Percentiles rank a stretch among this genome's conserved stretches.
Evolutionary conservation across 345 rosid species (phyloP).

Genomic region (Gossypium rotundifolium): DNA sequence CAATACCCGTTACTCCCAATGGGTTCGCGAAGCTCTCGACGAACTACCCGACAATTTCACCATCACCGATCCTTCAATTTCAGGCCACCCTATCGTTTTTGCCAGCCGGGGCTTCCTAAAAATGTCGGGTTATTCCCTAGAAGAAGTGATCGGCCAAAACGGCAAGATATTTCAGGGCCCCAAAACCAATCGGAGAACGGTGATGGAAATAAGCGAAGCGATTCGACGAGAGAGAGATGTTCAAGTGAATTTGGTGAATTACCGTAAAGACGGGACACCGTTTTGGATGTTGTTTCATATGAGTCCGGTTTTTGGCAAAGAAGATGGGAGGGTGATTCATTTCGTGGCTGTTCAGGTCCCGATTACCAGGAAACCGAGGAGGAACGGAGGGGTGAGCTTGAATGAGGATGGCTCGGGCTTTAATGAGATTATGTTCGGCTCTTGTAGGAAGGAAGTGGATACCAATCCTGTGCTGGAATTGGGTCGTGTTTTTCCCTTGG

Average conservation of each 20-base stretch:
- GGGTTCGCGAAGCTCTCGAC: slow-evolving; percentile 63
- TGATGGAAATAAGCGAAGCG: slow-evolving; percentile 83
- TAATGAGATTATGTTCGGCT: slow-evolving; percentile 48
- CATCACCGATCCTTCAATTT: slow-evolving; percentile 73
- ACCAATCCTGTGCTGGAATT: slow-evolving; percentile 41
- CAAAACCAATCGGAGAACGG: slow-evolving; percentile 55
- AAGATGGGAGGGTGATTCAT: slow-evolving; percentile 58
- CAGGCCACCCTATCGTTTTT: slow-evolving; percentile 88
- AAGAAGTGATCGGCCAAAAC: slow-evolving; percentile 71
- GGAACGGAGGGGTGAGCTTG: slow-evolving; percentile 29
- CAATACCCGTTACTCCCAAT: slow-evolving; percentile 39
- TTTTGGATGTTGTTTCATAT: slow-evolving; percentile 84
- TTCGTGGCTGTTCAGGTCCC: slow-evolving; percentile 92
- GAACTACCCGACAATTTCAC: slow-evolving; percentile 73
- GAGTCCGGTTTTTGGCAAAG: slow-evolving; percentile 58
- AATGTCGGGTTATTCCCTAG: slow-evolving; percentile 60
- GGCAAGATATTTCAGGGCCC: slow-evolving; percentile 85
- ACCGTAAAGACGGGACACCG: slow-evolving; percentile 80
- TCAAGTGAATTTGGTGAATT: slow-evolving; percentile 64
- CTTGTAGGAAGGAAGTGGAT: slow-evolving; percentile 77
- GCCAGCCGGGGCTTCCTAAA: slow-evolving; percentile 74
- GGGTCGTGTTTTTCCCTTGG: slow-evolving; percentile 33
- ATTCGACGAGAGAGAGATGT: slow-evolving; percentile 62
- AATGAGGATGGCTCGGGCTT: slow-evolving; percentile 33
- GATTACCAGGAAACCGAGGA: slow-evolving; percentile 23